Evolutionary conservation across 1,284 basidiomycete genomes (phyloP).

Genomic region (Cutaneotrichosporon mucoides): DNA sequence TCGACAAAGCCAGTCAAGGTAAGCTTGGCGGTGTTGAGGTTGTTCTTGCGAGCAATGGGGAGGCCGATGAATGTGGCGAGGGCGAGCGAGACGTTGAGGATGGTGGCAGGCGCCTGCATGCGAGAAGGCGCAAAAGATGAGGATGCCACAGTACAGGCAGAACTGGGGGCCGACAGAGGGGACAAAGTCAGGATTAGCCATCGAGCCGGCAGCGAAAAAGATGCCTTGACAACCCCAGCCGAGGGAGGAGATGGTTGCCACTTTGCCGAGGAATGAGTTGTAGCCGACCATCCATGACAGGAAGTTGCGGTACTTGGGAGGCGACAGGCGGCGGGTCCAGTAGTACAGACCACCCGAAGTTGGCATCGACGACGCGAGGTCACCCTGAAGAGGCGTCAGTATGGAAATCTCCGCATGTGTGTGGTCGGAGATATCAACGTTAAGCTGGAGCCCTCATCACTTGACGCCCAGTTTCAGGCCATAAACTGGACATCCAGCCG

Average conservation of each 20-base stretch:
- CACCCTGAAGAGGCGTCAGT: too few relatives aligned
- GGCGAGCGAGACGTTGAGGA: slow-evolving; percentile 65
- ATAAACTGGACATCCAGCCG: too few relatives aligned
- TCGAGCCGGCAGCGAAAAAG: slow-evolving; percentile 42
- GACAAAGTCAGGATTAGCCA: slow-evolving; percentile 35
- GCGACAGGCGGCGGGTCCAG: slow-evolving; percentile 48
- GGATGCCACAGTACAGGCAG: slow-evolving; percentile 40
- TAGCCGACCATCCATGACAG: slow-evolving; percentile 47
- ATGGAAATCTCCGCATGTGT: too few relatives aligned
- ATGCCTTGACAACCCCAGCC: slow-evolving; percentile 58
- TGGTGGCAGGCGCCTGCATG: slow-evolving; percentile 67
- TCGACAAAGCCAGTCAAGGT: slow-evolving; percentile 50
- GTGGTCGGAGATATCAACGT: too few relatives aligned
- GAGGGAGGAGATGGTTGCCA: slow-evolving; percentile 65
- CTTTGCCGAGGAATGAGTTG: slow-evolving; percentile 56
- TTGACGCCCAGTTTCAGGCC: too few relatives aligned
- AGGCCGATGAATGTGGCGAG: slow-evolving; percentile 71
- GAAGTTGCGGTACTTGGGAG: slow-evolving; percentile 39
- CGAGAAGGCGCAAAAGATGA: slow-evolving; percentile 50
- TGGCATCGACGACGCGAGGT: slow-evolving; percentile 34
- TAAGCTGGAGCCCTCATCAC: too few relatives aligned
- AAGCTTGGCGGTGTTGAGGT: slow-evolving; percentile 62
- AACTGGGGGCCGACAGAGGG: slow-evolving; percentile 39
- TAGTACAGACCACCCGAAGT: slow-evolving; percentile 45
- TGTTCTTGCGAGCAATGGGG: slow-evolving; percentile 63